A percentile compares a stretch with the other conserved stretches of the same genome.
Conservation (phyloP, 2,329 filamentous ascomycete species). For the Aspergillus calidoustus region DNA sequence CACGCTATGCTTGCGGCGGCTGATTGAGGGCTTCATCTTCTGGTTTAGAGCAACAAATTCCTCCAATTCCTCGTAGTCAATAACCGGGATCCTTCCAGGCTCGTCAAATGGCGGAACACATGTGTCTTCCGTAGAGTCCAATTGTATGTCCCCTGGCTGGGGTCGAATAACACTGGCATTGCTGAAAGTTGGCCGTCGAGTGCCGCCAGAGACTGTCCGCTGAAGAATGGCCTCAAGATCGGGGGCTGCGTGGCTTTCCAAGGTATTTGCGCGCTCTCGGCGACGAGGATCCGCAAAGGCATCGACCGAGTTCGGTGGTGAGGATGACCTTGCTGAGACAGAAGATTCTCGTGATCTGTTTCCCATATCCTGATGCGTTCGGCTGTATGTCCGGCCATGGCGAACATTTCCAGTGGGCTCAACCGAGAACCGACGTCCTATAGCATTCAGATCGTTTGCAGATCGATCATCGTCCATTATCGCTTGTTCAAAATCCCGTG, state of each 20-base stretch:
- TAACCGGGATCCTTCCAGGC: conserved; percentile 77
- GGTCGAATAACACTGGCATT: conserved; percentile 62
- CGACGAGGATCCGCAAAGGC: conserved; percentile 91
- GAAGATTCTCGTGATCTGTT: conserved; percentile 54
- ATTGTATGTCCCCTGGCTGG: conserved; percentile 40
- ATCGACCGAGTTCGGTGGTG: conserved; percentile 95
- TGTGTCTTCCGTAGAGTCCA: conserved; percentile 63
- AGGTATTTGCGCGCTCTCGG: conserved; percentile 73
- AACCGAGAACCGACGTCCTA: conserved; percentile 45
- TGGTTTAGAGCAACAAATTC: conserved; percentile 75
- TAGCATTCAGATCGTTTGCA: conserved; percentile 38
- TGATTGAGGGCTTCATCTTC: conserved; percentile 51
- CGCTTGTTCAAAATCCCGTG: conserved; percentile 86
- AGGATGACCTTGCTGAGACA: conserved; percentile 68
- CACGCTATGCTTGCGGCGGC: conserved; percentile 48
- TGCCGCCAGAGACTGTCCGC: conserved; percentile 72
- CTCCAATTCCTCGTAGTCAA: conserved; percentile 91
- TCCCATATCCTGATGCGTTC: conserved; percentile 43
- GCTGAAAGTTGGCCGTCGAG: conserved; percentile 65
- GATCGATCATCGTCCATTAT: conserved; percentile 73
- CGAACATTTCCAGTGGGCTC: conserved; percentile 47
- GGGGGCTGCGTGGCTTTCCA: conserved; percentile 63
- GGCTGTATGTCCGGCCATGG: conserved; percentile 39
- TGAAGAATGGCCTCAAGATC: conserved; percentile 65
- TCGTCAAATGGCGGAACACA: conserved; percentile 83